Evolutionary conservation across 2,329 filamentous ascomycete species (phyloP).

Genomic region (Diaporthe sp.): DNA sequence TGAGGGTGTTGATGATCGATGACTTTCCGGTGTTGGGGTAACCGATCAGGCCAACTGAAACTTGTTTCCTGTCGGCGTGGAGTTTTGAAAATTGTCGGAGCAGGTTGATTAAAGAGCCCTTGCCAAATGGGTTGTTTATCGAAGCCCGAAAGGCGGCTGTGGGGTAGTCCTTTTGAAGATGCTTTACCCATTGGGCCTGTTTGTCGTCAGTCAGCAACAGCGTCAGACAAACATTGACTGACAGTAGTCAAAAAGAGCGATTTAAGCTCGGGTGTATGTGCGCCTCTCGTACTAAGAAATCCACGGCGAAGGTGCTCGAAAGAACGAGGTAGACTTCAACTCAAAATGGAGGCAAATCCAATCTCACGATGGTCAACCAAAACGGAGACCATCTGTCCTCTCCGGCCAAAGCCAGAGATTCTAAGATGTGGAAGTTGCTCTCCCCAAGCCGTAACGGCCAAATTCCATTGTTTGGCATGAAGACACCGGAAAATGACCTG

Average conservation of each 20-base stretch:
- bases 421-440: conserved; percentile 82
- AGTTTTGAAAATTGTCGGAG: conserved; percentile 93
- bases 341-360: conserved; percentile 90
- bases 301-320: conserved; percentile 71
- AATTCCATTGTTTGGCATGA: conserved; percentile 76
- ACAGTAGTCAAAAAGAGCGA: conserved; percentile 40
- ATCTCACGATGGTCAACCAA: conserved; percentile 86
- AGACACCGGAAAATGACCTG: conserved; percentile 83
- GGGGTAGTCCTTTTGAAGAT: conserved; percentile 90
- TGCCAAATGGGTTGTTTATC: conserved; percentile 96
- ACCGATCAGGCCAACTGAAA: conserved; percentile 87
- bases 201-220: conserved; percentile 43
- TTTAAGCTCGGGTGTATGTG: conserved; percentile 61
- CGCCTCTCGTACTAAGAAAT: conserved; percentile 99
- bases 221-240: conserved; percentile 42
- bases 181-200: conserved; percentile 93
- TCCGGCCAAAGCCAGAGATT: conserved; percentile 73
- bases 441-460: conserved; percentile 99
- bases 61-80: conserved; percentile 92
- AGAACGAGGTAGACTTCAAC: conserved; percentile 89
- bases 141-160: conserved; percentile 95
- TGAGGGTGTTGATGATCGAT: conserved; percentile 95
- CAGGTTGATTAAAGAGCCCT: conserved; percentile 92
- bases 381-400: conserved; percentile 84
- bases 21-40: conserved; percentile 97